Conservation (phyloP, 129 eudicot genomes). For the Artemisia argyi region DNA sequence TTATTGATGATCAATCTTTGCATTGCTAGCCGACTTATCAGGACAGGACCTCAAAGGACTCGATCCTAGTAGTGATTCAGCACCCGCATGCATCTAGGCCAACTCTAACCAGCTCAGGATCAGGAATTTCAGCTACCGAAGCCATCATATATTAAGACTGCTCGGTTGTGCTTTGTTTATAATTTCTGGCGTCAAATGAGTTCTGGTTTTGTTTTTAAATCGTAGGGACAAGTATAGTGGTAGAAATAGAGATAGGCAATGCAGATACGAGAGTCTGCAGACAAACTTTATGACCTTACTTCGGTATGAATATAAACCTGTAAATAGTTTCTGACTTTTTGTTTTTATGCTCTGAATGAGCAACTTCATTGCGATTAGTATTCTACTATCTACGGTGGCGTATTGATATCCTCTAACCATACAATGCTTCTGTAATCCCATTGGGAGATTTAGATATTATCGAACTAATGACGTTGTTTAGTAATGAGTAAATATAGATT, state of each 20-base stretch:
- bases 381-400: too few relatives aligned
- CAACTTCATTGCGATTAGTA: background rate
- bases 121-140: slow-evolving; percentile 18
- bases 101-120: slow-evolving; percentile 24
- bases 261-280: slow-evolving; percentile 9
- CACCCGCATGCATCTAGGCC: slow-evolving; percentile 64
- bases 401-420: too few relatives aligned
- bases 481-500: too few relatives aligned
- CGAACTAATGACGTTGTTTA: too few relatives aligned
- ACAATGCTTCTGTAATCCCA: too few relatives aligned
- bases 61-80: slow-evolving; percentile 74
- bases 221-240: background rate
- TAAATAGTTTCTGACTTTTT: slow-evolving; percentile 4
- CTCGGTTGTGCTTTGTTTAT: too few relatives aligned
- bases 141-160: background rate
- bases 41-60: slow-evolving; percentile 51
- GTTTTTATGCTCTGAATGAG: background rate
- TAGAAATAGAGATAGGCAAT: slow-evolving; percentile 13
- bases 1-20: slow-evolving; percentile 14
- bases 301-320: slow-evolving; percentile 15
- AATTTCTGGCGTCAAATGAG: background rate
- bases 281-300: slow-evolving; percentile 7
- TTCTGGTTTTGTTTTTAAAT: slow-evolving; percentile 8
- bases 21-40: slow-evolving; percentile 68
- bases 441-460: too few relatives aligned